Conservation (phyloP, 768 basidiomycete genomes). For the Tulasnella sp. region DNA sequence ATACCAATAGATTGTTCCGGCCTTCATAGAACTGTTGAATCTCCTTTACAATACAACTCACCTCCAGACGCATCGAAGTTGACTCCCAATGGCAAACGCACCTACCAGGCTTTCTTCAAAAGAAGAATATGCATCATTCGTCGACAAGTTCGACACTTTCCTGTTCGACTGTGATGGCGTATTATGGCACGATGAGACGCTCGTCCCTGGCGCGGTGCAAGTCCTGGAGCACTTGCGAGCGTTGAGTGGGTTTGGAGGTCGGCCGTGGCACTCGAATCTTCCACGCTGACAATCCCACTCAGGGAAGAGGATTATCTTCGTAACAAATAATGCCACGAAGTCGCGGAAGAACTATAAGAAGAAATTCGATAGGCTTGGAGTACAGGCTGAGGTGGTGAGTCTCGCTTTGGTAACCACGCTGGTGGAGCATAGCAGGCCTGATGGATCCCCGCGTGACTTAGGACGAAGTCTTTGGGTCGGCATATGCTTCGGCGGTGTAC, state of each 20-base stretch:
- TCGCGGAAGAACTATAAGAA: conserved; percentile 78
- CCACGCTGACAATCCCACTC: not conserved
- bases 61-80: not conserved
- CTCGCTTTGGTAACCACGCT: not conserved
- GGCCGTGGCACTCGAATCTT: not conserved
- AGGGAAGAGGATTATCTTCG: conserved; percentile 85
- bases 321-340: conserved; percentile 96
- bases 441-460: conserved; percentile 30
- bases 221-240: conserved; percentile 65
- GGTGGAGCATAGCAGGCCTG: not conserved
- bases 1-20: not conserved
- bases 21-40: not conserved
- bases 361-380: conserved; percentile 85
- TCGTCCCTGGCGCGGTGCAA: conserved; percentile 70
- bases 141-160: conserved; percentile 79
- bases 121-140: conserved; percentile 33
- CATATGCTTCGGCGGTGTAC: conserved; percentile 77
- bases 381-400: conserved; percentile 76
- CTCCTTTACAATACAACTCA: not conserved
- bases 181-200: conserved; percentile 75
- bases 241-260: conserved; percentile 46
- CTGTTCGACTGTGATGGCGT: conserved; percentile 97
- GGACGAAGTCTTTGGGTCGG: conserved; percentile 97
- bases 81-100: not conserved
- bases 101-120: not conserved